Evolutionary conservation across 164 flowering plant genomes (phyloP), one percentile per base, ranked within the genome.

Genomic region (Piper longum): DNA sequence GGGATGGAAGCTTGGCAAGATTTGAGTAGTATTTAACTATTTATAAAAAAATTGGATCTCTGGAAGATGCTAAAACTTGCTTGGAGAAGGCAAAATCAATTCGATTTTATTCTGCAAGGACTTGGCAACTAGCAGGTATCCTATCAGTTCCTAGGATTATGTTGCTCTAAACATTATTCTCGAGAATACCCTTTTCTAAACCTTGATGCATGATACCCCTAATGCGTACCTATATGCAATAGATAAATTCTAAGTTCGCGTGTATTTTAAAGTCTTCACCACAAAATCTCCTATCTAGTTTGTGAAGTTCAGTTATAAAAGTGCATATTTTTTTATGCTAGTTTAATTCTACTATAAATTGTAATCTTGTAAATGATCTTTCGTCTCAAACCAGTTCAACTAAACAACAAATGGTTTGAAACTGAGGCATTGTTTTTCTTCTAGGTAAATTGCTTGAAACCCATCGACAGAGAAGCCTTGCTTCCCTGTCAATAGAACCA

Each of bases 1-100:
- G 97, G 84, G 76, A 70, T 75, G n/a, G 83, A 80, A 71, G 80
- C 88, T 4, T 93, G 99, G 99, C 86, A 75, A 63, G 95, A 93
- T 82, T 76, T 93, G 77, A 81, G 87, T 4, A 67, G 66, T 57
- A 73, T 93, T 54, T 93, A 93, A 67, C 65, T 57, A 73, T 93
- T 54, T 93, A 93, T 66, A 69, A 82, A 48, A 75, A 76, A 55
- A 74, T 83, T 45, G 80, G 80, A 54, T 77, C 83, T 36, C 85
- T 80, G 85, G 16, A 63, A 40, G 87, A 95, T 76, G 90, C 96
- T 16, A 78, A 76, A 72, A 75, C 80, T 58, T 90, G 99, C 69
- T 60, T 77, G 4, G 70, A 78, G 59, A 87, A 86, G 78, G 96
- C 96, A 57, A 84, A 78, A 82, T 75, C 79, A 5, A 76, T 79